Base-by-base conservation (phyloP, 306 rosid genomes). In the Trifolium pratense region DNA sequence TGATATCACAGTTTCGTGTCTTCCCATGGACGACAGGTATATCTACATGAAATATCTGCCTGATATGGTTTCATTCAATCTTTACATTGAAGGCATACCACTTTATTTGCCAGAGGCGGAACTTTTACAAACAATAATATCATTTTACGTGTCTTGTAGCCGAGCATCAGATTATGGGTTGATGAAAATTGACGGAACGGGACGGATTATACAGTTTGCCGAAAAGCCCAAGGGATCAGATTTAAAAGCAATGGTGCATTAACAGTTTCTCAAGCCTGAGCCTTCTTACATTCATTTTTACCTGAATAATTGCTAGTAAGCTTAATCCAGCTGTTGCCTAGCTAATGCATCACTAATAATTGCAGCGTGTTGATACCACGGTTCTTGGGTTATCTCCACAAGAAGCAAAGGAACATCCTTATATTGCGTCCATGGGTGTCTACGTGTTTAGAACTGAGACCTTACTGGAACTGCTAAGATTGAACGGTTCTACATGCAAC, bases 341-440 rank as follows among this genome's bases (percentile, higher is more conserved):
- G 40, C 78, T 84, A 31, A 74, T 77, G 74, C 6, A 18, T 67
- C 43, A 31, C 42, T 56, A 42, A 75, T 39, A 49, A 74, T 37
- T 93, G 89, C 95, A 94, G 99, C 81, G 78, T 80, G 96, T 94
- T 71, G 99, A 94, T 83, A 91, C 96, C 20, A 81, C 87, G 45
- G 60, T 89, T 68, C 91, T 94, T 13, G 96, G 99, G 59, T 87
- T 94, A 76, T 83, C 96, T 37, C 85, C 88, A 14, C 76, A 76
- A 76, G 96, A 94, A 42, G 95, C 97, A 34, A 49, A 49, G 73
- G 72, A 74, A 57, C 14, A 80, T 60, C 97, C 95, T 58, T 94
- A 87, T 74, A 91, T 94, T 78, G 99, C 95, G 64, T 94, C 99
- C n/a, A 94, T 94, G 99, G 97, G 99, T 66, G 95, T 94, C 65